Evolutionary conservation across 129 eudicot genomes (phyloP).

Genomic region (Mikania micrantha): DNA sequence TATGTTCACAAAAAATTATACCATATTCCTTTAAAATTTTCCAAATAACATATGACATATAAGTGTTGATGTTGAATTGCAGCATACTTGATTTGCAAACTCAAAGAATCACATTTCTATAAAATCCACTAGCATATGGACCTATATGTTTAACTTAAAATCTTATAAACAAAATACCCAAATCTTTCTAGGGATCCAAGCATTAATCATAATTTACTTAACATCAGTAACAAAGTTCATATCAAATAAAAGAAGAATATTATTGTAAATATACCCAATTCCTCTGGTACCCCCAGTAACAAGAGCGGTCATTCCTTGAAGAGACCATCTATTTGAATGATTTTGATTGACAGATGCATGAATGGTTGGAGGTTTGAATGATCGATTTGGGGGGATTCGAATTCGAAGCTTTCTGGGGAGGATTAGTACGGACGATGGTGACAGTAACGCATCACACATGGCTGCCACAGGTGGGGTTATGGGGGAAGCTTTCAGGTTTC

Average conservation of each 20-base stretch:
- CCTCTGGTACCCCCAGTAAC: slow-evolving; percentile 87
- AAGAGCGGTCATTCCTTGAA: slow-evolving; percentile 59
- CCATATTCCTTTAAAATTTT: not conserved
- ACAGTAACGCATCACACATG: slow-evolving; percentile 20
- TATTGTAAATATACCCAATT: slow-evolving; percentile 45
- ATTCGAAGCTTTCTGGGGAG: slow-evolving; percentile 15
- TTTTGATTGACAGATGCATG: slow-evolving; percentile 3
- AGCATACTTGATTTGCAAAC: not conserved
- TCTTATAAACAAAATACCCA: slow-evolving; percentile 2
- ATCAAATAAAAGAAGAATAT: not conserved
- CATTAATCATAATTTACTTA: not conserved
- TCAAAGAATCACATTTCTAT: not conserved
- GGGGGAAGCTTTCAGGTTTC: slow-evolving; percentile 5
- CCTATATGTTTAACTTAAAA: not conserved
- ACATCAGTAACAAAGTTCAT: not conserved
- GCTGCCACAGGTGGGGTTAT: not conserved
- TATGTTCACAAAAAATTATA: not conserved
- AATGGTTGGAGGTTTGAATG: slow-evolving; percentile 16
- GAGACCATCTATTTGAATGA: slow-evolving; percentile 57
- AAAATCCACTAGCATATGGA: too few relatives aligned
- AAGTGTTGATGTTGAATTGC: not conserved
- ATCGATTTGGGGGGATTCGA: slow-evolving; percentile 8
- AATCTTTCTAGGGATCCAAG: slow-evolving; percentile 13
- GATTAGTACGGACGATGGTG: slow-evolving; percentile 8
- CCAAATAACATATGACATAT: not conserved